phyloP scores from a whole-genome alignment of 163 green algal species.

The Coccomyxa subellipsoidea region DNA sequence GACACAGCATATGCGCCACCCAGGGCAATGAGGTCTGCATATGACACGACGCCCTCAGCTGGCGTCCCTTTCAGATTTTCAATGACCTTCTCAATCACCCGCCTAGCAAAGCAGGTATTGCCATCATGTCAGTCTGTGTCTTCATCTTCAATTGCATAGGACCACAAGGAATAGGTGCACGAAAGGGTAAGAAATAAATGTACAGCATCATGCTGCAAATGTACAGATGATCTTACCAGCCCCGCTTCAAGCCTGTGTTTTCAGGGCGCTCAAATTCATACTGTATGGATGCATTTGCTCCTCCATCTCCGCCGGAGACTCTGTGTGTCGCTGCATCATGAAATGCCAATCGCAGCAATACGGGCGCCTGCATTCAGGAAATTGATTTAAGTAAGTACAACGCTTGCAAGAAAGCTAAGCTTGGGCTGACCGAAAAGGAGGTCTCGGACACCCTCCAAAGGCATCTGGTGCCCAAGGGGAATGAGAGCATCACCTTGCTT shows the following conservation, averaged over 20 bases:
- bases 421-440: no score
- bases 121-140: background rate
- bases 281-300: constrained; percentile 73
- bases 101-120: background rate
- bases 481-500: constrained; percentile 10
- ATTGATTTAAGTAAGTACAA: no score
- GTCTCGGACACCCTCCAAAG: no score
- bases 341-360: constrained; percentile 78
- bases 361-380: constrained; percentile 43
- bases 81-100: constrained; percentile 40
- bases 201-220: background rate
- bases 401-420: no score
- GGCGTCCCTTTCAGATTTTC: constrained; percentile 55
- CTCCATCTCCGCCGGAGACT: constrained; percentile 45
- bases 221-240: constrained; percentile 38
- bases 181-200: no score
- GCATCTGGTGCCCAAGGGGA: no score
- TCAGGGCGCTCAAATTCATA: constrained; percentile 45
- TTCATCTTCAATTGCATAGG: background rate
- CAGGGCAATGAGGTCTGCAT: constrained; percentile 61
- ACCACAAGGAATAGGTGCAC: background rate
- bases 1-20: constrained; percentile 50
- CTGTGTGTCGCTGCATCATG: constrained; percentile 81
- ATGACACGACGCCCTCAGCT: constrained; percentile 57
- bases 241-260: constrained; percentile 83